Evolutionary conservation across 2,329 filamentous ascomycete species (phyloP).

Genomic region (Talaromyces sp.): DNA sequence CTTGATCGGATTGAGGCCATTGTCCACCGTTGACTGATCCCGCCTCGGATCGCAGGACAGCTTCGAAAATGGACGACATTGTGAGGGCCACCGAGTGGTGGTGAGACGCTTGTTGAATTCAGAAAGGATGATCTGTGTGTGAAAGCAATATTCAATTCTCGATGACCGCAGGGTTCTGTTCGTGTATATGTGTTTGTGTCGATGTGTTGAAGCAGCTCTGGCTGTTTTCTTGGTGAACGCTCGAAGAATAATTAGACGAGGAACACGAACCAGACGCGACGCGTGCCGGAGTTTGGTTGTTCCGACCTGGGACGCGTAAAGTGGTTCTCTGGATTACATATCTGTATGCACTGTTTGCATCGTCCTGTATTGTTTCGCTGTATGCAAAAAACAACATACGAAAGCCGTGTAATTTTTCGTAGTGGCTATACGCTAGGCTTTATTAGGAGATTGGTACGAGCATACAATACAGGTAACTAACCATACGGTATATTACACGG

Average conservation of each 20-base stretch:
- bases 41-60: constrained; percentile 42
- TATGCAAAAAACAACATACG: not conserved
- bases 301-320: constrained; percentile 31
- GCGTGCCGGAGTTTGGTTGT: constrained; percentile 24
- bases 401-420: not conserved
- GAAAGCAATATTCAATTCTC: not conserved
- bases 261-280: constrained; percentile 27
- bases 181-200: not conserved
- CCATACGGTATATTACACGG: not conserved
- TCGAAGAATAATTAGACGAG: not conserved
- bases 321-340: constrained; percentile 22
- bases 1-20: constrained; percentile 37
- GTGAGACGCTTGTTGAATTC: not conserved
- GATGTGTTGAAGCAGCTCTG: not conserved
- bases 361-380: not conserved
- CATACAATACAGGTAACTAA: not conserved
- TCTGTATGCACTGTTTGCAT: constrained; percentile 8
- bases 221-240: not conserved
- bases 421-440: not conserved
- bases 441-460: not conserved
- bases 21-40: constrained; percentile 34
- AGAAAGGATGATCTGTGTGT: not conserved
- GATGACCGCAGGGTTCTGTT: not conserved
- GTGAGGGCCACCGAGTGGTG: constrained; percentile 25
- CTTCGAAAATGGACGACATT: constrained; percentile 44